These are phyloP conservation scores for Kwoniella dejecticola DNA, from an alignment of 768 basidiomycete species.

Conservation along the genomic window DNA sequence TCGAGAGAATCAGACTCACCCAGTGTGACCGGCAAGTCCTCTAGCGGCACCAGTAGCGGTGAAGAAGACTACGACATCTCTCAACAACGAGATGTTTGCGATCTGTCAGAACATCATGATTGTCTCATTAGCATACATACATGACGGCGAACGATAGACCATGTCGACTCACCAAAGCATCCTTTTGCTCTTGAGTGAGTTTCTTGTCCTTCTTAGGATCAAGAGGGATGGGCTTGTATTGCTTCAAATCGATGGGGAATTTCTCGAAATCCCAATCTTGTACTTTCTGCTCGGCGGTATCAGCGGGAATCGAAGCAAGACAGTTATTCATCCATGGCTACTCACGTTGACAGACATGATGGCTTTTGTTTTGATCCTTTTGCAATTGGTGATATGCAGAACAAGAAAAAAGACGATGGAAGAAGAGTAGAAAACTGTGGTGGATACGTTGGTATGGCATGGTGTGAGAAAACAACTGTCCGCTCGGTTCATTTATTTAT, in stretches of 20 bases:
- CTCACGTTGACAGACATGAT: slow-evolving; percentile 14
- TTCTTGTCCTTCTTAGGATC: slow-evolving; percentile 67
- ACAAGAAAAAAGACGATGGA: too few relatives aligned
- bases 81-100: slow-evolving; percentile 75
- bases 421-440: too few relatives aligned
- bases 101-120: slow-evolving; percentile 29
- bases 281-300: slow-evolving; percentile 20
- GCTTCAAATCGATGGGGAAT: slow-evolving; percentile 77
- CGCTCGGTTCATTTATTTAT: too few relatives aligned
- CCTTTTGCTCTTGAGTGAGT: slow-evolving; percentile 66
- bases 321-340: background rate
- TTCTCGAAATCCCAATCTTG: slow-evolving; percentile 52
- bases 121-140: background rate
- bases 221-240: slow-evolving; percentile 73
- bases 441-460: too few relatives aligned
- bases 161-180: slow-evolving; percentile 57
- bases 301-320: background rate
- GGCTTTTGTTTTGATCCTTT: background rate
- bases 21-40: slow-evolving; percentile 78
- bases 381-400: too few relatives aligned
- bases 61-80: slow-evolving; percentile 82
- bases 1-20: too few relatives aligned
- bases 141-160: too few relatives aligned
- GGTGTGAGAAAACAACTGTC: too few relatives aligned
- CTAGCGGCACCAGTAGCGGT: slow-evolving; percentile 78